phyloP scores from a whole-genome alignment of 768 basidiomycete genomes.

The Brasilioporus rufonigricans region DNA sequence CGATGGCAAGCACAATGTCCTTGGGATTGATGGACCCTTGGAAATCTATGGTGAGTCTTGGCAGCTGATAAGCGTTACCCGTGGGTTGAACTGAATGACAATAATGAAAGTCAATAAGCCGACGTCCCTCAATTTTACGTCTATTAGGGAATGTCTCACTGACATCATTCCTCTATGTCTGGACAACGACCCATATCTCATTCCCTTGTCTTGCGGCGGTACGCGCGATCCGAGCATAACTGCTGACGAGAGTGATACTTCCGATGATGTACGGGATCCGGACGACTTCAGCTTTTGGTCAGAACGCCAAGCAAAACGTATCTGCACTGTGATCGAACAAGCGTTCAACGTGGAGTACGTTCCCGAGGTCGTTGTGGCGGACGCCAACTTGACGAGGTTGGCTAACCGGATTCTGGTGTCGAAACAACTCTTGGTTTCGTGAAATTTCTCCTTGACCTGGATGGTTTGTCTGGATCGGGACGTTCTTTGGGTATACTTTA shows the following conservation, averaged over 20 bases:
- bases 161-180: conserved; percentile 83
- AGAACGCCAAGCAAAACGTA: conserved; percentile 84
- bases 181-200: conserved; percentile 79
- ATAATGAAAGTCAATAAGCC: conserved; percentile 60
- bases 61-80: not conserved
- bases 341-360: conserved; percentile 88
- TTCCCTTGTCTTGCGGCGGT: conserved; percentile 66
- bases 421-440: conserved; percentile 49
- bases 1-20: conserved; percentile 96
- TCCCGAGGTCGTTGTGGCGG: conserved; percentile 87
- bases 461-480: not conserved
- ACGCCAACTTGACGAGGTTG: conserved; percentile 86
- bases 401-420: conserved; percentile 82
- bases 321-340: conserved; percentile 73
- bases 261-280: conserved; percentile 55
- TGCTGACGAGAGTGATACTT: conserved; percentile 2
- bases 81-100: not conserved
- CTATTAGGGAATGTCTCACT: conserved; percentile 65
- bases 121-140: conserved; percentile 54
- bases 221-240: conserved; percentile 20
- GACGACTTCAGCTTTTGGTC: conserved; percentile 98
- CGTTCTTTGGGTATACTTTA: not conserved
- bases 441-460: conserved; percentile 7
- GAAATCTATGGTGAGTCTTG: conserved; percentile 78
- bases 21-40: conserved; percentile 79